Evolutionary conservation across 805 yeast genomes (phyloP), one percentile per base, ranked within the genome.

Genomic region (Allodekkera sacchari): DNA sequence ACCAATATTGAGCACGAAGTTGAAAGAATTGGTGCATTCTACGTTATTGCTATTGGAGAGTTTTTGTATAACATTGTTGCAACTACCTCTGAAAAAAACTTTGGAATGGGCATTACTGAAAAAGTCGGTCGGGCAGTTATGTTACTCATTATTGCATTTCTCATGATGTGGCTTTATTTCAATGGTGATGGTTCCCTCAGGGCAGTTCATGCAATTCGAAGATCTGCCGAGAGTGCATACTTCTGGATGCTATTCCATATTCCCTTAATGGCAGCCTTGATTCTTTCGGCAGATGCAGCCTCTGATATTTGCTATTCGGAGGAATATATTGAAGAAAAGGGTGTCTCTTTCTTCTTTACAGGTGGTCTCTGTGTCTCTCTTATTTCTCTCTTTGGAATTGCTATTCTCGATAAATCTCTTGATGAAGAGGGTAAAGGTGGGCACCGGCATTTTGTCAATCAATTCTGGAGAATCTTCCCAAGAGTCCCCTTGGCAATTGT

Each of bases 1-100:
- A 47, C 75, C 37, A 74, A 74, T 45, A 71, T 77, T 34, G 82
- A 75, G 41, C 83, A 77, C 45, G 81, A 75, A 45, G 77, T 73
- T 18, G 83, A 77, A 44, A 50, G 83, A 34, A 63, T 60, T 43
- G 63, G 68, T 3, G 71, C 76, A 0, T 77, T 77, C 44, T 74
- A 62, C 33, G 65, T 75, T 41, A 75, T 77, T 50, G 81, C 80
- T 4, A 62, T 77, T 39, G 83, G 83, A 22, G 83, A 76, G 40
- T 76, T 73, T 40, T 52, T 75, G 10, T 73, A 67, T 43, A 67
- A 64, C 25, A 55, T 71, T 7, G 78, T 73, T 6, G 68, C 74
- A 2, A 42, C 44, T 10, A 29, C 42, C 2, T 50, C 52, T 0
- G 54, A 61, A n/a, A 68, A 74, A 0, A 59, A 72, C 25, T 33